Base-by-base conservation (phyloP, 495 filamentous ascomycete genomes). In the Trichocladium antarcticum region DNA sequence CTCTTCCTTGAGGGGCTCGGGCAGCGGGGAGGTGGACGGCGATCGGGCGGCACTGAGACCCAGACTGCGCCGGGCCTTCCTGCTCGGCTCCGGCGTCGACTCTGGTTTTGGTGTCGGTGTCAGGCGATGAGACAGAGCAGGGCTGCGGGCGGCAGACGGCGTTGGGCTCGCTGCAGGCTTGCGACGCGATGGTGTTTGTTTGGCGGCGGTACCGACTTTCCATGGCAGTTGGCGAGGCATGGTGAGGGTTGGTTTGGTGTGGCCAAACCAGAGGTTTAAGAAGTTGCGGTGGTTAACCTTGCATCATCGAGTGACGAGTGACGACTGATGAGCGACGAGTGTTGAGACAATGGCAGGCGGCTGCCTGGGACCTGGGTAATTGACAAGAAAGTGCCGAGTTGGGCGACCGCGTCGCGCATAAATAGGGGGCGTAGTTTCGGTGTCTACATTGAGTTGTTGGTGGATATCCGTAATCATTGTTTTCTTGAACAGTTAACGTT, bases 141-240 rank as follows among this genome's bases (percentile, higher is more conserved):
- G 56, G 48, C 41, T 45, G 34, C 24, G 53, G 37, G 16, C 41
- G 37, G 37, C 6, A 3, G 46, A 34, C 17, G 45, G 45, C 3
- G 46, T 36, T 16, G 37, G 38, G 31, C 47, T 48, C 20, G 45
- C 45, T 51, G 45, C n/a, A 37, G 52, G 16, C 10, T 39, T 44
- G 17, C 39, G 16, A 14, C 45, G 48, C 0, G 57, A 34, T 6
- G 52, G 27, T 9, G 42, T 22, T 45, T 40, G 37, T 37, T 46
- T 54, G 2, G 43, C 8, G 19, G 39, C 3, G 14, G 35, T 39
- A 19, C 32, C 46, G 35, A 58, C 45, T 40, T 56, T 54, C 61
- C 61, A 64, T 1, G 61, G 61, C 3, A 62, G 50, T 47, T 62
- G 57, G n/a, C 59, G 57, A 17, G 59, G 54, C 61, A 64, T 64